Evolutionary conservation across 2,329 filamentous ascomycete species (phyloP).

Genomic region (Talaromyces piceae): DNA sequence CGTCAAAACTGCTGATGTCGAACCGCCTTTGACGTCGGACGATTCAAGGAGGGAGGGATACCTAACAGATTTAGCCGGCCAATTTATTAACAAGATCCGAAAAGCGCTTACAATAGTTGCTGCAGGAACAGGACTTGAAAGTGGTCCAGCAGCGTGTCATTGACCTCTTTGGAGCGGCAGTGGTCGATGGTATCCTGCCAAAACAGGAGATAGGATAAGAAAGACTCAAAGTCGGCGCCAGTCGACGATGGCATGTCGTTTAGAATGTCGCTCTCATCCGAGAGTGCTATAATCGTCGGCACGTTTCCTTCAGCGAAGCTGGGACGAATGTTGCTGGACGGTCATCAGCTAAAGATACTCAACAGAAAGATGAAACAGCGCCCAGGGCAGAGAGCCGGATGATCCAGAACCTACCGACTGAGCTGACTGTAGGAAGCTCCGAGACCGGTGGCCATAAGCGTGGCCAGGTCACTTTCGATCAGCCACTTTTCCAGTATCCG

Average conservation of each 20-base stretch:
- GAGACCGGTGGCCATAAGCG: constrained; percentile 91
- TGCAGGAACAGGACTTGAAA: constrained; percentile 96
- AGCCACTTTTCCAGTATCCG: constrained; percentile 87
- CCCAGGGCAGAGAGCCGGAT: no score
- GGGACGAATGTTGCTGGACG: constrained; percentile 65
- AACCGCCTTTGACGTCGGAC: constrained; percentile 93
- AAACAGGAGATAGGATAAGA: constrained; percentile 88
- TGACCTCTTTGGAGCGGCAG: constrained; percentile 84
- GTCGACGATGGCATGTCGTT: constrained; percentile 73
- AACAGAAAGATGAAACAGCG: not conserved
- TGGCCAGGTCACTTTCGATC: constrained; percentile 91
- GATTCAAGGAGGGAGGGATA: constrained; percentile 95
- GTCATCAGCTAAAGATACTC: constrained; percentile 4
- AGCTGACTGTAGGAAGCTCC: constrained; percentile 68
- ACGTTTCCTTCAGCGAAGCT: constrained; percentile 63
- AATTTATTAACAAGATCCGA: not conserved
- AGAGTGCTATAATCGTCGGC: constrained; percentile 77
- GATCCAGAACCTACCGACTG: constrained; percentile 42
- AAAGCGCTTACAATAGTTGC: constrained; percentile 67
- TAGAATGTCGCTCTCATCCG: constrained; percentile 71
- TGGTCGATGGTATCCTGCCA: constrained; percentile 98
- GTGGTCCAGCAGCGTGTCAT: constrained; percentile 87
- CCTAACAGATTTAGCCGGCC: constrained; percentile 38
- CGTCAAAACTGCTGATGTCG: constrained; percentile 88
- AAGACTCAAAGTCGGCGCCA: constrained; percentile 81